Base-by-base conservation (phyloP, 2,329 filamentous ascomycete species). In the Pseudocercospora eumusae region DNA sequence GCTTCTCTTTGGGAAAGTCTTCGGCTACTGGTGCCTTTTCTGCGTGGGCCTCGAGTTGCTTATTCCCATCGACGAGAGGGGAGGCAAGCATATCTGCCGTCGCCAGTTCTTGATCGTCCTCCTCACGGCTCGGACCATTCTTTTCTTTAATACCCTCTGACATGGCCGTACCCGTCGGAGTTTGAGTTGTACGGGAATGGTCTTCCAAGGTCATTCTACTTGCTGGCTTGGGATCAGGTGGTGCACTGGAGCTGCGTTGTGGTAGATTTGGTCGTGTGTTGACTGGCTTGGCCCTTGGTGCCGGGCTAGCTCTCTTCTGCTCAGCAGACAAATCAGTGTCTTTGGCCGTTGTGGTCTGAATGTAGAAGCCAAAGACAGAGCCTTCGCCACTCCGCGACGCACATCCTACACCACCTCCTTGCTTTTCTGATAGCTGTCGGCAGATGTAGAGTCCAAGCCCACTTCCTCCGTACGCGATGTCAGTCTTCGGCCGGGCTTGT, bases 401-500 rank as follows among this genome's bases (percentile, higher is more conserved):
- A 9, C 90, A 85, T 0, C 87, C 88, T 40, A 91, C 88, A 42
- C 85, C 82, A 1, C 88, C 88, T 20, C 87, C 86, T 66, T 89
- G 87, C 44, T 90, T 79, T 70, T 90, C 87, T 1, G 85, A 86
- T 10, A 91, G 80, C 40, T 86, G 81, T n/a, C 86, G 81, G 53
- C 83, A 87, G 60, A 91, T 90, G 70, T 89, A 90, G 0, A 91
- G 78, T 0, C 88, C 88, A 0, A 91, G 79, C 0, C 88, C 88
- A 0, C 84, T 88, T 0, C 88, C 88, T n/a, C 88, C 88, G 66
- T 91, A 90, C 62, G 87, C 83, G 23, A 87, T 82, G 64, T 89
- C 86, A 0, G 87, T 90, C 60, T 82, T 83, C 3, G 86, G 83
- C 10, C 82, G 87, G 0, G 86, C 86, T 74, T 91, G 88, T 9